A percentile compares a stretch with the other conserved stretches of the same genome.
Evolutionary conservation across 495 filamentous ascomycete genomes (phyloP).

Genomic region (Penicillium desertorum): DNA sequence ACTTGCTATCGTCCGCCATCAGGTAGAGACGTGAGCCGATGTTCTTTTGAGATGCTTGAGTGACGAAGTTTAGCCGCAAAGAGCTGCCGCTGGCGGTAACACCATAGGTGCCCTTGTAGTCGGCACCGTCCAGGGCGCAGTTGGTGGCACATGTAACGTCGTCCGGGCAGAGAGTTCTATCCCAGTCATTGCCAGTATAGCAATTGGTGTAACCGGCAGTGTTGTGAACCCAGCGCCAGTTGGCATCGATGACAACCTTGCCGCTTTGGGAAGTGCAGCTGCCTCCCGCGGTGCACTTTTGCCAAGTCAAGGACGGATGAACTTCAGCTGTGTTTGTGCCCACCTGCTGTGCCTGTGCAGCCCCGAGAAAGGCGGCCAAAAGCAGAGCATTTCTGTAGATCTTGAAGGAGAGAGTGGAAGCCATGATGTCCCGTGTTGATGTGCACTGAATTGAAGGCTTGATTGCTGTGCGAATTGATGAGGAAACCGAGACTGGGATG

Average conservation of each 20-base stretch:
- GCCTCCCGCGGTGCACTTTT: slow-evolving; percentile 51
- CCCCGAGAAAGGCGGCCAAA: slow-evolving; percentile 7
- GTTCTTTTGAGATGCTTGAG: slow-evolving; percentile 37
- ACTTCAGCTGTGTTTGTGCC: slow-evolving; percentile 15
- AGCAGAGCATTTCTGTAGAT: slow-evolving; percentile 24
- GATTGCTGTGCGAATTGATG: not conserved
- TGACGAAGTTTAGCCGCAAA: slow-evolving; percentile 56
- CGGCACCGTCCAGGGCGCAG: slow-evolving; percentile 61
- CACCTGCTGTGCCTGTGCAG: slow-evolving; percentile 12
- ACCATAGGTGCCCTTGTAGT: slow-evolving; percentile 56
- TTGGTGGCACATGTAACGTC: slow-evolving; percentile 53
- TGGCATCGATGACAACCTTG: slow-evolving; percentile 62
- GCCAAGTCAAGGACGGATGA: slow-evolving; percentile 48
- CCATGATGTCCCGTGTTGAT: slow-evolving; percentile 15
- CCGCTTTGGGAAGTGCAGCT: slow-evolving; percentile 54
- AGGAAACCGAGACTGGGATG: too few relatives aligned
- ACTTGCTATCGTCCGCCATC: slow-evolving; percentile 51
- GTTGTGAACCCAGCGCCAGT: slow-evolving; percentile 62
- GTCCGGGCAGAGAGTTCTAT: slow-evolving; percentile 53
- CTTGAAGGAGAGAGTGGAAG: slow-evolving; percentile 23
- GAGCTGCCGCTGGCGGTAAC: slow-evolving; percentile 49
- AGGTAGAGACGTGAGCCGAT: slow-evolving; percentile 59
- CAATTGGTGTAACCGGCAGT: slow-evolving; percentile 57
- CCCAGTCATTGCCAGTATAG: slow-evolving; percentile 62
- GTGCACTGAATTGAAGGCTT: not conserved